Percentiles rank a stretch among this genome's conserved stretches.
phyloP scores from a whole-genome alignment of 495 filamentous ascomycete species.

The Patellaria atrata region DNA sequence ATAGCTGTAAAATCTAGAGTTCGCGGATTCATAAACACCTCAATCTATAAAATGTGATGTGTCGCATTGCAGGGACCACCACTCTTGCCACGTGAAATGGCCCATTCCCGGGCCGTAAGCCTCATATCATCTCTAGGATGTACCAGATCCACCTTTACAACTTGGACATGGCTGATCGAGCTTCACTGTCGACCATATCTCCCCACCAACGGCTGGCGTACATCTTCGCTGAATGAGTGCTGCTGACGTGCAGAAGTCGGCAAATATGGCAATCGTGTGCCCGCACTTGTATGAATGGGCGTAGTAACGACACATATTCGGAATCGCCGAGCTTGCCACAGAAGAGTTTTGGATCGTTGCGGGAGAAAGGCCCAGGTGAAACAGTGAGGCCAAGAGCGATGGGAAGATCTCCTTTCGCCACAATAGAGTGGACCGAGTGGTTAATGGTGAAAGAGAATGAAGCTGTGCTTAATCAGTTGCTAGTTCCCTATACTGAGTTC shows the following conservation, averaged over 20 bases:
- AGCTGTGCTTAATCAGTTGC: not conserved
- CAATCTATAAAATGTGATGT: too few relatives aligned
- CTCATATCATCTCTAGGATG: too few relatives aligned
- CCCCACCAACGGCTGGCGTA: slow-evolving; percentile 5
- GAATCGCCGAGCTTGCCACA: not conserved
- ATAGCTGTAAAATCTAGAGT: too few relatives aligned
- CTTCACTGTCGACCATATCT: slow-evolving; percentile 20
- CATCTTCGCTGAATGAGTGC: slow-evolving; percentile 16
- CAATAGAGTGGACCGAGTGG: not conserved
- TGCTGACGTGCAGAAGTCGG: slow-evolving; percentile 18
- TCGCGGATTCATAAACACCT: too few relatives aligned
- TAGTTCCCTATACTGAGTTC: not conserved
- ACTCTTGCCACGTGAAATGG: too few relatives aligned
- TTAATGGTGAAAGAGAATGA: not conserved
- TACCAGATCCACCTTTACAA: slow-evolving; percentile 11
- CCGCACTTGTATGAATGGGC: slow-evolving; percentile 27
- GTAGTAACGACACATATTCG: slow-evolving; percentile 24
- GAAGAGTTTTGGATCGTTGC: not conserved
- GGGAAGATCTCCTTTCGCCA: slow-evolving; percentile 1
- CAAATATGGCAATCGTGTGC: slow-evolving; percentile 25
- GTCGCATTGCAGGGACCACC: too few relatives aligned
- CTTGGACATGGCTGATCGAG: slow-evolving; percentile 15
- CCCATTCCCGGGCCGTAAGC: too few relatives aligned
- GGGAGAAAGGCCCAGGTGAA: not conserved
- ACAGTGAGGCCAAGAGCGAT: slow-evolving; percentile 1